Conservation (phyloP, 108 stramenopile genomes). For the Nitzschia putrida region DNA sequence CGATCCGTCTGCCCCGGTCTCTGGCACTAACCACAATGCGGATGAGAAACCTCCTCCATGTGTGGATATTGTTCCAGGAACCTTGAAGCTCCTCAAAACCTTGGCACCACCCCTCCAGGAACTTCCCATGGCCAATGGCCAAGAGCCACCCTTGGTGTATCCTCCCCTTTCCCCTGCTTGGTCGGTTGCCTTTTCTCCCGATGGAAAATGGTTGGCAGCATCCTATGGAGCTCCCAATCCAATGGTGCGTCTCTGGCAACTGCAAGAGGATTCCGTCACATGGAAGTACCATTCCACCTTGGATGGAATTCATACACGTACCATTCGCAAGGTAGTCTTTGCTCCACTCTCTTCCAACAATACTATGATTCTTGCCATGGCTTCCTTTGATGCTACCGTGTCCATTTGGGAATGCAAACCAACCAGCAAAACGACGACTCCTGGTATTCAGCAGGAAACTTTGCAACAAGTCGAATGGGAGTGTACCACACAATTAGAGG, state of each 20-base stretch:
- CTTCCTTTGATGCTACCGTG: conserved; percentile 91
- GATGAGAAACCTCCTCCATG: not conserved
- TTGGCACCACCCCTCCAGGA: conserved; percentile 23
- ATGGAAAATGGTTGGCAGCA: conserved; percentile 71
- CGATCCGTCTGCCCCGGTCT: not conserved
- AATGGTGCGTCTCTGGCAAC: conserved; percentile 65
- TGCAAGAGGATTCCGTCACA: not conserved
- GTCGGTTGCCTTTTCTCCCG: conserved; percentile 61
- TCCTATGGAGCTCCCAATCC: conserved; percentile 77
- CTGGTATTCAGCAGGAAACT: not conserved
- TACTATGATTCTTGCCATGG: conserved; percentile 73
- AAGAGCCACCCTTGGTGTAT: conserved; percentile 19
- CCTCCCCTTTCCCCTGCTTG: conserved; percentile 56
- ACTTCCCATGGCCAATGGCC: conserved; percentile 8
- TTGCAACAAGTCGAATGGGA: conserved; percentile 53
- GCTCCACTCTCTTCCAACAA: conserved; percentile 49
- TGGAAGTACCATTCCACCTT: conserved; percentile 56
- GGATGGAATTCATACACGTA: conserved; percentile 52
- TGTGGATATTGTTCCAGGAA: not conserved
- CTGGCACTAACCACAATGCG: not conserved
- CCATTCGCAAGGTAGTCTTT: conserved; percentile 73
- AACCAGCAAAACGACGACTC: too few relatives aligned
- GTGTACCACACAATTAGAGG: conserved; percentile 85
- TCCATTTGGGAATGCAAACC: conserved; percentile 80
- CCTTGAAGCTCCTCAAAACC: conserved; percentile 14